Percentiles rank a stretch among this genome's conserved stretches.
Conservation (phyloP, 495 filamentous ascomycete genomes). For the Daldinia grandis region DNA sequence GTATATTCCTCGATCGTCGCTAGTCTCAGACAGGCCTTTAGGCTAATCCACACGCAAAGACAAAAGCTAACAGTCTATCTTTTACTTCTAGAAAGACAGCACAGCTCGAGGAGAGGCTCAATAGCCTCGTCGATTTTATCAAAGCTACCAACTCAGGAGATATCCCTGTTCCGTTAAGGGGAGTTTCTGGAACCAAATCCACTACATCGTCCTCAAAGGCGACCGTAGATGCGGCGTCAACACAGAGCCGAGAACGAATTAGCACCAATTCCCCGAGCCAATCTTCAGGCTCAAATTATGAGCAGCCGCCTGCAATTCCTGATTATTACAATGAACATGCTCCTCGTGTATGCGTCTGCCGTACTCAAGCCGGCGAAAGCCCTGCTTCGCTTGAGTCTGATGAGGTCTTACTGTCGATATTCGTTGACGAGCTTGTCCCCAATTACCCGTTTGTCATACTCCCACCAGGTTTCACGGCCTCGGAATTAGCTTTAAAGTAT, state of each 20-base stretch:
- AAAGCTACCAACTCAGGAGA: constrained; percentile 42
- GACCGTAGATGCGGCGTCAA: not conserved
- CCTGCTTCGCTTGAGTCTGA: constrained; percentile 41
- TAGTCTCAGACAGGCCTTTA: not conserved
- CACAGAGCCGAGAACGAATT: constrained; percentile 1
- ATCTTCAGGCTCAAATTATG: constrained; percentile 2
- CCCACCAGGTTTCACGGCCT: constrained; percentile 35
- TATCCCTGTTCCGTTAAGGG: constrained; percentile 15
- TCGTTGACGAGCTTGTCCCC: constrained; percentile 45
- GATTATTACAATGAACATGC: constrained; percentile 41
- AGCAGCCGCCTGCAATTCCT: constrained; percentile 20
- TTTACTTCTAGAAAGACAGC: constrained; percentile 41
- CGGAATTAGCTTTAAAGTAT: constrained; percentile 32
- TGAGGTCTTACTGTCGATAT: constrained; percentile 49
- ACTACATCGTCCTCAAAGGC: not conserved
- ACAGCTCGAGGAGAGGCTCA: constrained; percentile 48
- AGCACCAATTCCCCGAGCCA: not conserved
- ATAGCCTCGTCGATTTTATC: constrained; percentile 46
- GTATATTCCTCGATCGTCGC: not conserved
- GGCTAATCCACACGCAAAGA: not conserved
- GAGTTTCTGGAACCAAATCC: not conserved
- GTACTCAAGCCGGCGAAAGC: constrained; percentile 27
- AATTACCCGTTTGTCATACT: constrained; percentile 52
- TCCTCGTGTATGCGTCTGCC: constrained; percentile 42
- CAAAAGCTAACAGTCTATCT: constrained; percentile 7